Evolutionary conservation across 2,329 filamentous ascomycete genomes (phyloP), one percentile per base, ranked within the genome.

Genomic region (Emericellopsis atlantica): DNA sequence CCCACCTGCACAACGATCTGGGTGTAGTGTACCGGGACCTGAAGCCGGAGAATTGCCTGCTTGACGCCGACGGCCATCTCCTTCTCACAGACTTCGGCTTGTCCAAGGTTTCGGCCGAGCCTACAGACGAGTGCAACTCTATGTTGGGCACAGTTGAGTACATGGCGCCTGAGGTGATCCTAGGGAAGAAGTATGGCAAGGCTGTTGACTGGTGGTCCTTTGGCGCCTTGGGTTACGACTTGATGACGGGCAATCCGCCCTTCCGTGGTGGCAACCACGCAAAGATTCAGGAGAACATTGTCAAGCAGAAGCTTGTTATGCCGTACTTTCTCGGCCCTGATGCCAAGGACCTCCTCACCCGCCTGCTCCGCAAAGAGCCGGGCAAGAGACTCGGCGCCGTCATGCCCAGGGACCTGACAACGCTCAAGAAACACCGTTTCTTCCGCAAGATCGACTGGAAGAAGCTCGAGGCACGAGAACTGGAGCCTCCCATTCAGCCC

Each of bases 121-220:
- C 55, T 16, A 52, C 54, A 4, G 79, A 79, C 34, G 67, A 59
- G 42, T 95, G 90, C 70, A 86, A 88, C 62, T 95, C 87, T 34
- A 83, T 95, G 49, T 77, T 95, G 9, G 92, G 92, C 39, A 98
- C 92, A 0, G 82, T 95, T 44, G 92, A 96, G 59, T 98, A 98
- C 72, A 98, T 98, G 92, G 93, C 92, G 0, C 92, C 92, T 1
- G 92, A 98, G 63, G 84, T 98, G 40, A 79, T 98, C 45, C 75
- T 81, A 46, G 89, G 88, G 45, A 80, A 84, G 48, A 81, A 85
- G 49, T 98, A 98, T 59, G 89, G 90, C 54, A 90, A 89, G 60
- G 81, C 88, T 2, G 93, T 95, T 15, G 92, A 98, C 64, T 98
- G 90, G 90, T 98, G 92, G 92, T 95, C 89, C 5, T 81, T 98